Conservation (phyloP, 75 land plant species). For the Pseudotsuga menziesii region DNA sequence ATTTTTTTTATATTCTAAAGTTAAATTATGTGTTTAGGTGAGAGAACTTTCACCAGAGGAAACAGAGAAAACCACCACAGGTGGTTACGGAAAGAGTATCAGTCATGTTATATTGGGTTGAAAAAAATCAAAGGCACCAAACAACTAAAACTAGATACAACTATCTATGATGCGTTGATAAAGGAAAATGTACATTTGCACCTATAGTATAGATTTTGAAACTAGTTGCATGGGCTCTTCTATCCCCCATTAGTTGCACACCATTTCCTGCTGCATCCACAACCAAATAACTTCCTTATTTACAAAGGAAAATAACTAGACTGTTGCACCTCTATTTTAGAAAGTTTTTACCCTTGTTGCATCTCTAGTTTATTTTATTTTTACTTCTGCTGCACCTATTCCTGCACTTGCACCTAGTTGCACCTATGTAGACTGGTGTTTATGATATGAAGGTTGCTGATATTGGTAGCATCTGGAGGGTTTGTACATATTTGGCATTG, state of each 20-base stretch:
- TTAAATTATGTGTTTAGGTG: constrained; percentile 40
- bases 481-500: background rate
- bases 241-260: too few species aligned
- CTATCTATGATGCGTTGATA: constrained; percentile 95
- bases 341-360: too few species aligned
- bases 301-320: too few species aligned
- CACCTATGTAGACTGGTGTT: background rate
- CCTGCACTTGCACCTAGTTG: background rate
- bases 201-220: background rate
- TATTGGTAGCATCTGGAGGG: background rate
- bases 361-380: too few species aligned
- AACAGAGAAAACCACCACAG: constrained; percentile 84
- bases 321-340: too few species aligned
- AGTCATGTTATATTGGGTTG: constrained; percentile 95
- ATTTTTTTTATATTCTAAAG: background rate
- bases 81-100: constrained; percentile 97
- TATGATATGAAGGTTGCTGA: background rate
- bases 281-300: too few species aligned
- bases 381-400: too few species aligned
- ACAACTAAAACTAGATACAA: constrained; percentile 93
- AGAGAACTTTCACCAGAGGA: constrained; percentile 98
- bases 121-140: constrained; percentile 98
- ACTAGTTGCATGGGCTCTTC: too few species aligned
- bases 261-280: too few species aligned
- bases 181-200: constrained; percentile 75